Base-by-base conservation (phyloP, 257 asterid species). In the Solanum sejunctum region DNA sequence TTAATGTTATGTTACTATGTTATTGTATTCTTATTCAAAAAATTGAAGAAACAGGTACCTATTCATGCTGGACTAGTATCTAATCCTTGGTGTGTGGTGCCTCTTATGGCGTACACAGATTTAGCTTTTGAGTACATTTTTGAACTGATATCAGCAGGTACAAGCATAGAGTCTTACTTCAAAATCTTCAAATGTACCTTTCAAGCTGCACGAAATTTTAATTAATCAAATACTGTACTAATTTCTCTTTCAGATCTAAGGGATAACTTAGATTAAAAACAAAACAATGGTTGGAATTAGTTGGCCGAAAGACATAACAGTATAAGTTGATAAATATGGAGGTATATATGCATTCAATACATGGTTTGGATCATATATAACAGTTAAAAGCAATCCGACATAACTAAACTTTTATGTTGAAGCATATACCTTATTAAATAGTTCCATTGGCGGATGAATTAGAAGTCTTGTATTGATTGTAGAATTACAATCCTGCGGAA, bases 341-440 rank as follows among this genome's bases (percentile, higher is more conserved):
- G 61, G 21, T 12, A 64, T 28, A 36, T 69, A 51, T 77, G 43
- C 82, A 26, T 39, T 66, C 45, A 73, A 75, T 18, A 56, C 63
- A 23, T 4, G 75, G 21, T 16, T 11, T 66, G 54, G 73, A 23
- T 56, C 23, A 51, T 7, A 73, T 45, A 49, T n/a, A 41, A 49
- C 36, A 81, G 64, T 43, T 26, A 56, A 26, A 82, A 56, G 55
- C 71, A 36, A 17, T 61, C 51, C 10, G 11, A 60, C 18, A 77
- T 64, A 60, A 45, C 47, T 75, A 23, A 77, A 77, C 8, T 77
- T 77, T 51, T 26, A 77, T 8, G 39, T 77, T 4, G 17, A 51
- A 77, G 82, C 12, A 17, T 12, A n/a, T 87, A 95, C 99, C 97
- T 93, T 87, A 43, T 66, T 83, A 87, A 95, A 94, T 79, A 89